Conservation (phyloP, 108 stramenopile genomes). For the Pseudonitzschia delicatissima region DNA sequence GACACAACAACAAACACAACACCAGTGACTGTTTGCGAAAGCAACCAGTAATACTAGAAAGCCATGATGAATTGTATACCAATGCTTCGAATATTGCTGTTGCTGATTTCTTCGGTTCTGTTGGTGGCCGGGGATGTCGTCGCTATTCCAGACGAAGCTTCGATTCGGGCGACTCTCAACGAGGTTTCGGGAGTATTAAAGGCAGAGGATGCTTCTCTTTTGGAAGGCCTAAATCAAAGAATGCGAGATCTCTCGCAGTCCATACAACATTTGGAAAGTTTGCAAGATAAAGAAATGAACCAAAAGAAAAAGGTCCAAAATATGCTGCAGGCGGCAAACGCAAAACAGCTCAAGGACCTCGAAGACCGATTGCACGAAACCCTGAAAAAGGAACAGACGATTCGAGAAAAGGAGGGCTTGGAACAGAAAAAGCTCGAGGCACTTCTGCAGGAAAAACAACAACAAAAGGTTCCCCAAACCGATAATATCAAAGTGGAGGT, state of each 20-base stretch:
- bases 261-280: neutral
- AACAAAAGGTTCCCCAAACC: neutral
- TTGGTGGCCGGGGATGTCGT: neutral
- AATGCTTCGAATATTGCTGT: too few relatives aligned
- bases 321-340: conserved; percentile 19
- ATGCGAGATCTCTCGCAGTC: neutral
- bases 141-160: neutral
- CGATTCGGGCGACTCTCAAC: neutral
- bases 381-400: conserved; percentile 9
- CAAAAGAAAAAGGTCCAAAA: neutral
- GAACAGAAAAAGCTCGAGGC: neutral
- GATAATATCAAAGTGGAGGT: neutral
- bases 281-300: neutral
- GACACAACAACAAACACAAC: too few relatives aligned
- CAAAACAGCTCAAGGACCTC: conserved; percentile 10
- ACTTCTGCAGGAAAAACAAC: neutral
- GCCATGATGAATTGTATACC: too few relatives aligned
- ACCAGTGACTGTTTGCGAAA: too few relatives aligned
- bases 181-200: neutral
- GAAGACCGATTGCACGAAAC: conserved; percentile 12
- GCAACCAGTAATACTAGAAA: too few relatives aligned
- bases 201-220: neutral
- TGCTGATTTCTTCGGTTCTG: too few relatives aligned
- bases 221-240: neutral
- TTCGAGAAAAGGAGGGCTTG: neutral